Evolutionary conservation across 306 rosid genomes (phyloP), one percentile per base, ranked within the genome.

Genomic region (Corylus americana): DNA sequence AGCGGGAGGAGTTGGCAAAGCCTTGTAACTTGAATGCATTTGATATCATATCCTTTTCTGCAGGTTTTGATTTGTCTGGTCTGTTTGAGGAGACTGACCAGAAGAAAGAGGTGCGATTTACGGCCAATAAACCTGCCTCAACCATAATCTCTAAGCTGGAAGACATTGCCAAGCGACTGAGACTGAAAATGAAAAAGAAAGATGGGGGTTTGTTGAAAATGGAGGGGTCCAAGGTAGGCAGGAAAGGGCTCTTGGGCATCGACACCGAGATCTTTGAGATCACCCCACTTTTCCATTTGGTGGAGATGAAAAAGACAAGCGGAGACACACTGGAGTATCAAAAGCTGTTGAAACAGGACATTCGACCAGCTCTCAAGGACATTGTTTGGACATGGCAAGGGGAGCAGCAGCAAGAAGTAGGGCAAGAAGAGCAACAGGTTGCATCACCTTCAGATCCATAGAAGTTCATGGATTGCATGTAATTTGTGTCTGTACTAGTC

Each of bases 31-130:
- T 93, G 76, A 96, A 93, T 39, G 99, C 99, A 4, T 96, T 96
- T 55, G 99, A 90, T 71, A 96, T 96, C 79, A 93, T 96, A 79
- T 96, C 99, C 72, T 86, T 85, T 78, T 96, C 99, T 1, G 78
- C 93, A n/a, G 99, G 98, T 55, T 87, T 96, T 69, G 98, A 96
- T 74, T 77, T 96, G 82, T 91, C 99, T 5, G 94, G 98, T n/a
- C 78, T 96, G 81, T 93, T 96, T 37, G 97, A 86, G 78, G 92
- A 87, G 71, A 77, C 83, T 11, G 88, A 77, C 53, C 73, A 53
- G 42, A 90, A 87, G 82, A 93, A 89, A 76, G 94, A 93, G 86
- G 84, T 79, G 73, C 84, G 97, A 58, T 91, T 96, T 73, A 81
- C 89, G 4, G 92, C 99, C 2, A 78, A 90, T 83, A 89, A 89